Conservation (phyloP, 164 flowering plant species). For the Kalanchoe fedtschenkoi region DNA sequence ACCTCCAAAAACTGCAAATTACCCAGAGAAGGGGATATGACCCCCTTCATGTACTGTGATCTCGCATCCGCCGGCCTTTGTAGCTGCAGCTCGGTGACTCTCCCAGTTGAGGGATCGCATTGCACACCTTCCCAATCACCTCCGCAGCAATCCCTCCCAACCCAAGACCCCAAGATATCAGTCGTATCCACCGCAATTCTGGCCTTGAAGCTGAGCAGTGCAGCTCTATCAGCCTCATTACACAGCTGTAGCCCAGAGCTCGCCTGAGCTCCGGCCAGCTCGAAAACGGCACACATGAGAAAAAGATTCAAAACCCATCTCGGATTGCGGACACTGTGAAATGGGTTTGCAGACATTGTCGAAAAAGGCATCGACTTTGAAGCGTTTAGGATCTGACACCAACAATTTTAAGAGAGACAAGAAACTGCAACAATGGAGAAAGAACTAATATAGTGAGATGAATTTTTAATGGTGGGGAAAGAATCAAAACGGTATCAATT, state of each 20-base stretch:
- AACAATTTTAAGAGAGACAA: no score
- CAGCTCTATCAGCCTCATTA: slow-evolving; percentile 48
- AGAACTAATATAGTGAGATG: no score
- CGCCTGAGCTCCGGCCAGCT: slow-evolving; percentile 12
- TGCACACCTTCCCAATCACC: slow-evolving; percentile 91
- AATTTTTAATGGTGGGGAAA: no score
- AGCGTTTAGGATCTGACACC: no score
- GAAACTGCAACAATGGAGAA: no score
- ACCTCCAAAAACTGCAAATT: slow-evolving; percentile 49
- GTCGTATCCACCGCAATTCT: slow-evolving; percentile 62
- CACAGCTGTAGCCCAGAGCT: slow-evolving; percentile 25
- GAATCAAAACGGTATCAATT: no score
- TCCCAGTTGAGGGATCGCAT: slow-evolving; percentile 51
- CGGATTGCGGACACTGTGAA: background rate
- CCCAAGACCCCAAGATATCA: slow-evolving; percentile 58
- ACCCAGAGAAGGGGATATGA: slow-evolving; percentile 54
- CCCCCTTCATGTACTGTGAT: slow-evolving; percentile 61
- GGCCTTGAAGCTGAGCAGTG: slow-evolving; percentile 69
- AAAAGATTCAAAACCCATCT: background rate
- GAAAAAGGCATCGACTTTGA: background rate
- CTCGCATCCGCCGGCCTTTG: slow-evolving; percentile 35
- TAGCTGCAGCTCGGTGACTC: slow-evolving; percentile 46
- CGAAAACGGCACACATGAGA: background rate
- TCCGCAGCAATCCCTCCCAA: slow-evolving; percentile 67
- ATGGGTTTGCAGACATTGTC: background rate